A percentile compares a stretch with the other conserved stretches of the same genome.
phyloP scores from a whole-genome alignment of 2,329 filamentous ascomycete species.

The Pleomassaria siparia region DNA sequence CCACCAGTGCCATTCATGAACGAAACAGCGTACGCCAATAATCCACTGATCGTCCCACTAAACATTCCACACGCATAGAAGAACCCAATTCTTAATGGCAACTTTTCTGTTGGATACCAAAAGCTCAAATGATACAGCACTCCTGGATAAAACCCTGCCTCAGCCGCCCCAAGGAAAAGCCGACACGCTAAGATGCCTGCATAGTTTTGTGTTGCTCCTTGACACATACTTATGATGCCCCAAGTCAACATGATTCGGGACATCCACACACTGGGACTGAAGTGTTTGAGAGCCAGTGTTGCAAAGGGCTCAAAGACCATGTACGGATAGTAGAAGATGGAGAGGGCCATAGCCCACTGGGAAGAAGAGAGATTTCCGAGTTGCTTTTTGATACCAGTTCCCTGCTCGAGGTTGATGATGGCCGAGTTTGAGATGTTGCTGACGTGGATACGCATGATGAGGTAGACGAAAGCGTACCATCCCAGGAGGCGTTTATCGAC shows the following conservation, averaged over 20 bases:
- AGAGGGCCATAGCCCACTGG: slow-evolving; percentile 38
- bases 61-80: slow-evolving; percentile 60
- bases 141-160: slow-evolving; percentile 33
- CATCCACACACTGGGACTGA: slow-evolving; percentile 25
- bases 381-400: slow-evolving; percentile 34
- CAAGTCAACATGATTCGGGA: slow-evolving; percentile 25
- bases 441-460: slow-evolving; percentile 35
- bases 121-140: slow-evolving; percentile 57
- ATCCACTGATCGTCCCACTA: slow-evolving; percentile 59
- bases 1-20: slow-evolving; percentile 60
- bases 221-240: slow-evolving; percentile 45
- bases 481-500: slow-evolving; percentile 33
- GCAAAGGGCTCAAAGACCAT: slow-evolving; percentile 33
- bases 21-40: slow-evolving; percentile 58
- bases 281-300: slow-evolving; percentile 23
- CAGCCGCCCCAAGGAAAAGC: slow-evolving; percentile 41
- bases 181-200: slow-evolving; percentile 46
- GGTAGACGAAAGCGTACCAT: slow-evolving; percentile 37
- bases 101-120: slow-evolving; percentile 60
- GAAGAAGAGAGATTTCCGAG: slow-evolving; percentile 31
- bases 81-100: slow-evolving; percentile 56
- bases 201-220: slow-evolving; percentile 48
- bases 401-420: slow-evolving; percentile 39
- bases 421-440: slow-evolving; percentile 38
- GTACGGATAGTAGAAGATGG: slow-evolving; percentile 40